A percentile compares a stretch with the other conserved stretches of the same genome.
Conservation (phyloP, 306 rosid genomes). For the Bauhinia variegata region DNA sequence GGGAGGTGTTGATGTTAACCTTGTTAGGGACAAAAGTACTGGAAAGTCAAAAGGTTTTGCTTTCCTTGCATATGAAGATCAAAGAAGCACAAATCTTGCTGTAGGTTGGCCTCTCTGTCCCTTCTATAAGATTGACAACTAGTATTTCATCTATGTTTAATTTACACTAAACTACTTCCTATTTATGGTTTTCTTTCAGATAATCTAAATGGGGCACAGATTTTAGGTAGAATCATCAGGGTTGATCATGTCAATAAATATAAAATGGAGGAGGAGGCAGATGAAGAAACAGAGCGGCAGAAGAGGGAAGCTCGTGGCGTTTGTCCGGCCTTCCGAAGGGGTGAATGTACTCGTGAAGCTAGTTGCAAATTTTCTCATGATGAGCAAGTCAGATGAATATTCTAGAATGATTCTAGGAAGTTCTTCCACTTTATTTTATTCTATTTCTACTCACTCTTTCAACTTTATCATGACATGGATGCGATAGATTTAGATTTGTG, state of each 20-base stretch:
- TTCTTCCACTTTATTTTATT: not conserved
- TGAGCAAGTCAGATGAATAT: slow-evolving; percentile 62
- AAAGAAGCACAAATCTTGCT: slow-evolving; percentile 86
- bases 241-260: slow-evolving; percentile 86
- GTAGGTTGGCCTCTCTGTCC: slow-evolving; percentile 62
- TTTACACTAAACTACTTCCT: not conserved
- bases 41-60: slow-evolving; percentile 93
- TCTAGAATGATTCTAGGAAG: not conserved
- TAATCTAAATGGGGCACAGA: slow-evolving; percentile 87
- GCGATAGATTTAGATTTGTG: not conserved
- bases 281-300: slow-evolving; percentile 76
- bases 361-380: slow-evolving; percentile 90
- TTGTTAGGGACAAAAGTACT: slow-evolving; percentile 86
- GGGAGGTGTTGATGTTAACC: slow-evolving; percentile 89
- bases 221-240: slow-evolving; percentile 77
- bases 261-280: slow-evolving; percentile 93
- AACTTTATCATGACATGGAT: not conserved
- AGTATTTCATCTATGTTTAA: not conserved
- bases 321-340: slow-evolving; percentile 92
- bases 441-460: not conserved
- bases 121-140: not conserved
- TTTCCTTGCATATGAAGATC: slow-evolving; percentile 89
- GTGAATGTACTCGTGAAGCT: slow-evolving; percentile 91
- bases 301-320: slow-evolving; percentile 92
- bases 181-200: slow-evolving; percentile 45